Base-by-base conservation (phyloP, 2,329 filamentous ascomycete species). In the Periconia digitata region DNA sequence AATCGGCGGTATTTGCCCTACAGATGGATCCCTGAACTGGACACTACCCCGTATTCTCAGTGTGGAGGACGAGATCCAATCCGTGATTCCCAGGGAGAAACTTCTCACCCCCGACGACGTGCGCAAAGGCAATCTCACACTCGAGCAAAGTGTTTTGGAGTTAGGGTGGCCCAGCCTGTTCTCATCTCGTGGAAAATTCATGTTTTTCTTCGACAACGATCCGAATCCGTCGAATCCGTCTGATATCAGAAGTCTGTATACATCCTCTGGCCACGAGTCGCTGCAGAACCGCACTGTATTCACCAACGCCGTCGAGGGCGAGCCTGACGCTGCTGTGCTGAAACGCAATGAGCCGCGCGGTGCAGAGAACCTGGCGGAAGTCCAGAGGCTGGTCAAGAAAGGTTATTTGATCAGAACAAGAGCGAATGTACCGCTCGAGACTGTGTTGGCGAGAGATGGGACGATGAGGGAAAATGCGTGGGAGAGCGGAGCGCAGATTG, bases 161-260 rank as follows among this genome's bases (percentile, higher is more conserved):
- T 47, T 73, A 44, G 77, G 78, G n/a, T 80, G 77, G 77, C 77
- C 77, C 0, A 70, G 71, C 12, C 66, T 80, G 2, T 67, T 74
- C 2, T 68, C 70, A 2, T 71, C 73, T 0, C 63, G 76, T 10
- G 76, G 76, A 4, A 70, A 73, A 23, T 71, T 80, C 56, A 68
- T 79, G 50, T 80, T 80, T 66, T 72, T 74, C 53, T 78, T 80
- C 66, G 78, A 80, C 59, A 79, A 80, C 55, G 73, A 74, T 22
- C 73, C 74, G 0, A 70, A 71, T 27, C 54, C 57, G 2, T 49
- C 41, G 16, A 54, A 56, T 15, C 60, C 69, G 16, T 63, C 54
- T 27, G 60, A 59, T 15, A 57, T 61, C 8, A 71, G 74, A 32
- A 60, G 69, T 21, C 55, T 71, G n/a, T 79, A 79, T 58, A 66